phyloP scores from a whole-genome alignment of 208 protist species.

The Eutreptiella sp. region DNA sequence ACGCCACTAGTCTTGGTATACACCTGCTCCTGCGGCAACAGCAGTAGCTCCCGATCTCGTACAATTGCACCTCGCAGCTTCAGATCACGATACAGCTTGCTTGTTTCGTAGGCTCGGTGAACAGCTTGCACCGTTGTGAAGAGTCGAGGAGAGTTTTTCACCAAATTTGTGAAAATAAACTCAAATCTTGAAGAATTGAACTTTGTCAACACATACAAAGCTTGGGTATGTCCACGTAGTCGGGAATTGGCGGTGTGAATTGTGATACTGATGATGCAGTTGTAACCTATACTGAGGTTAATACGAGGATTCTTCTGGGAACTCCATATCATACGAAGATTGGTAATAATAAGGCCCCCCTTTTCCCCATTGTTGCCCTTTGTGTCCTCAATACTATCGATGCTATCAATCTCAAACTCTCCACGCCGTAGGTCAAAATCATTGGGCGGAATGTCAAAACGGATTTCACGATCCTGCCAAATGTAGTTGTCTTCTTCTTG shows the following conservation, averaged over 20 bases:
- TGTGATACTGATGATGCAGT: constrained; percentile 66
- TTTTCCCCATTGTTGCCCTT: constrained; percentile 88
- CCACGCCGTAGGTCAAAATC: constrained; percentile 57
- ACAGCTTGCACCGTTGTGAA: constrained; percentile 69
- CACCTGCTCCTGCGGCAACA: constrained; percentile 76
- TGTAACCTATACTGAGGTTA: constrained; percentile 86
- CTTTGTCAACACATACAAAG: constrained; percentile 75
- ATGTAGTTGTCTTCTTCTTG: constrained; percentile 43
- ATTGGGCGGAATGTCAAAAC: constrained; percentile 64
- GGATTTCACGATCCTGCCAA: constrained; percentile 91
- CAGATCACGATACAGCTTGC: constrained; percentile 84
- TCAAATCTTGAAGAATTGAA: constrained; percentile 71
- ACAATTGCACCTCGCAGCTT: constrained; percentile 82
- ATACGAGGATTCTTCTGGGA: constrained; percentile 37
- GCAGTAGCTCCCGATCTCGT: constrained; percentile 61
- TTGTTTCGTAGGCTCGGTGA: constrained; percentile 86
- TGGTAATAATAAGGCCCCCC: constrained; percentile 83
- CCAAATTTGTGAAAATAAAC: constrained; percentile 87
- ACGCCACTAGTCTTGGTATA: constrained; percentile 68
- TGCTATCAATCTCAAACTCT: constrained; percentile 65
- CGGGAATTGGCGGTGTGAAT: constrained; percentile 72
- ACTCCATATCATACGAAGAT: constrained; percentile 88
- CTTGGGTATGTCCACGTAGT: constrained; percentile 65
- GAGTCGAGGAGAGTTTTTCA: constrained; percentile 42
- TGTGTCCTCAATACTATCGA: constrained; percentile 83